Base-by-base conservation (phyloP, 257 asterid genomes). In the Fraxinus anomala region DNA sequence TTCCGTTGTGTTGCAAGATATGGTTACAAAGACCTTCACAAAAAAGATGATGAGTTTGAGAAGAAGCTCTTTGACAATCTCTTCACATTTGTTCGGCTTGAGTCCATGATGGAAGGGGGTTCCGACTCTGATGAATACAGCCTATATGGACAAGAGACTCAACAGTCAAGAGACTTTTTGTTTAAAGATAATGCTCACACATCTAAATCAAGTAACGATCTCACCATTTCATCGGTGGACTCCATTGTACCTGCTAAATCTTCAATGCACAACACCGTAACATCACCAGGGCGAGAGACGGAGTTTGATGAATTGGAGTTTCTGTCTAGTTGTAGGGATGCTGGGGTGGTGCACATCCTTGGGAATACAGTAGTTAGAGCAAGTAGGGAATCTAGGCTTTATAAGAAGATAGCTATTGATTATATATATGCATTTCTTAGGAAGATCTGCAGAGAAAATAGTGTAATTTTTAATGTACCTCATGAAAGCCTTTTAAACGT, bases 11-110 rank as follows among this genome's bases (percentile, higher is more conserved):
- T 89, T 12, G 89, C 87, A 17, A 86, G 91, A 68, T 90, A 90
- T 40, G 92, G 94, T 3, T 88, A 90, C 88, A 88, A 87, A 72
- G 93, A 89, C 78, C 87, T 87, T 28, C 89, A 85, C 63, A 85
- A 33, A 54, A 67, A 78, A 31, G 83, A 79, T 19, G 77, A 63
- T 14, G 70, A 75, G 39, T 77, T 77, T 66, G 82, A 81, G 74
- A 78, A 68, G 42, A 77, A 81, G 69, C 79, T 81, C 4, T 68
- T 81, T 26, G 77, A 73, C 42, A 81, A 67, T 63, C 56, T 81
- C 30, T 77, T 77, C 24, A 56, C 65, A 77, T 81, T 81, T 67
- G 80, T 81, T 36, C 75, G 81, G 34, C 80, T 77, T 23, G 81
- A 81, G 28, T 73, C 74, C 1, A 77, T 77, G 77, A 77, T 76